Evolutionary conservation across 768 basidiomycete genomes (phyloP).

Genomic region (Mycena floridula): DNA sequence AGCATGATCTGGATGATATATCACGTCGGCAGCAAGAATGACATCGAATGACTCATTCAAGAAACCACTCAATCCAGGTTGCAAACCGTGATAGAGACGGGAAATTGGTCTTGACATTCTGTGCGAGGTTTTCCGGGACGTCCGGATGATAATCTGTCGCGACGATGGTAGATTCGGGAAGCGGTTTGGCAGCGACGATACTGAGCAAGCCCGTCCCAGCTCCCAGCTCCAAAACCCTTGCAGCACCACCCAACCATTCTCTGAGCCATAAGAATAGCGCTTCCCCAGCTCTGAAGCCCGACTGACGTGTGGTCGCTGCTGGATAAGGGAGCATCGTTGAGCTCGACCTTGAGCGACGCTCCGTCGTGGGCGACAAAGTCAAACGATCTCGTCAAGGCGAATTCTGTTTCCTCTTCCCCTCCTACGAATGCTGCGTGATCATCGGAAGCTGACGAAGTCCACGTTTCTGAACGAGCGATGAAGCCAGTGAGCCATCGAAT

Average conservation of each 20-base stretch:
- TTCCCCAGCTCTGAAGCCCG: conserved; percentile 83
- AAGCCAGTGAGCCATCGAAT: conserved; percentile 74
- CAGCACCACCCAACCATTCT: conserved; percentile 49
- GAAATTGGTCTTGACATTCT: conserved; percentile 58
- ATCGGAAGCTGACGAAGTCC: conserved; percentile 48
- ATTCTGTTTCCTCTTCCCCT: conserved; percentile 33
- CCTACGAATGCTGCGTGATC: conserved; percentile 50
- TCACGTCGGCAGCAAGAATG: conserved; percentile 73
- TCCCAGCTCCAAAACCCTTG: conserved; percentile 69
- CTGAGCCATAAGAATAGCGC: conserved; percentile 65
- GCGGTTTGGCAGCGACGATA: conserved; percentile 52
- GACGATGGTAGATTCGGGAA: conserved; percentile 44
- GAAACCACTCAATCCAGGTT: conserved; percentile 64
- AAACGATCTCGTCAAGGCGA: conserved; percentile 44
- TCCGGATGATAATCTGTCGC: conserved; percentile 77
- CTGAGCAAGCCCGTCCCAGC: conserved; percentile 84
- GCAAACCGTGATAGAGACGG: conserved; percentile 31
- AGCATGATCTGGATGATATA: conserved; percentile 70
- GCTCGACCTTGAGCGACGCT: conserved; percentile 36
- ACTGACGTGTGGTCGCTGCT: conserved; percentile 70
- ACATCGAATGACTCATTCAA: conserved; percentile 47
- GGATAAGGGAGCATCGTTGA: conserved; percentile 66
- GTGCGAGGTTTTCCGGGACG: conserved; percentile 62
- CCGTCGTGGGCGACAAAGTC: conserved; percentile 28
- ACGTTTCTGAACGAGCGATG: conserved; percentile 51